Percentiles rank a stretch among this genome's conserved stretches.
Conservation (phyloP, 2,329 filamentous ascomycete species). For the Rutstroemia sydowiana region DNA sequence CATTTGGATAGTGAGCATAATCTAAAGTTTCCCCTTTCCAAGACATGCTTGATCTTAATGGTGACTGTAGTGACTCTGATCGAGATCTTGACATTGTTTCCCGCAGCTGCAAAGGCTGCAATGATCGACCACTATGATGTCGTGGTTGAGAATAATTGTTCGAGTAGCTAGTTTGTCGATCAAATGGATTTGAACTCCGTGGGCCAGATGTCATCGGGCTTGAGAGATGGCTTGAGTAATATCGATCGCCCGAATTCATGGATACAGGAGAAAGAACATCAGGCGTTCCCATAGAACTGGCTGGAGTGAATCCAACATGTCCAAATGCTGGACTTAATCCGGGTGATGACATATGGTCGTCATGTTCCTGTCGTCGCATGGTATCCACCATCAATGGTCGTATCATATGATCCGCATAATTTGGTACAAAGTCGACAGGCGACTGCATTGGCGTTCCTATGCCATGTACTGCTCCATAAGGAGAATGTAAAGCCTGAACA, state of each 20-base stretch:
- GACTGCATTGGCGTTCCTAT: conserved; percentile 30
- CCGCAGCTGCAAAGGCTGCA: conserved; percentile 52
- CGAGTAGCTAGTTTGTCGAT: conserved; percentile 42
- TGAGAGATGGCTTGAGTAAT: conserved; percentile 42
- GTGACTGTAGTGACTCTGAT: conserved; percentile 51
- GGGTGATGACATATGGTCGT: conserved; percentile 60
- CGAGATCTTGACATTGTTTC: conserved; percentile 50
- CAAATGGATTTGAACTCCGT: conserved; percentile 46
- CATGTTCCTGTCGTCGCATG: conserved; percentile 53
- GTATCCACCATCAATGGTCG: conserved; percentile 62
- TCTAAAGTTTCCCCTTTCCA: conserved; percentile 56
- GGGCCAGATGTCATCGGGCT: conserved; percentile 41
- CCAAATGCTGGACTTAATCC: conserved; percentile 62
- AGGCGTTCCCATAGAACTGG: conserved; percentile 41
- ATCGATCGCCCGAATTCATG: conserved; percentile 46
- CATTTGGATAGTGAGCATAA: conserved; percentile 43
- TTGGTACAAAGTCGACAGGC: conserved; percentile 32
- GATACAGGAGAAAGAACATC: conserved; percentile 53
- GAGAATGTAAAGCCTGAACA: conserved; percentile 59
- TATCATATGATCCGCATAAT: conserved; percentile 48
- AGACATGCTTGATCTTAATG: conserved; percentile 52
- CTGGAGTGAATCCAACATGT: conserved; percentile 55
- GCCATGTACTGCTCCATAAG: conserved; percentile 47
- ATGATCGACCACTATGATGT: conserved; percentile 39
- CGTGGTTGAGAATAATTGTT: conserved; percentile 37